phyloP scores from a whole-genome alignment of 768 basidiomycete species.

The Lentinula guzmanii region DNA sequence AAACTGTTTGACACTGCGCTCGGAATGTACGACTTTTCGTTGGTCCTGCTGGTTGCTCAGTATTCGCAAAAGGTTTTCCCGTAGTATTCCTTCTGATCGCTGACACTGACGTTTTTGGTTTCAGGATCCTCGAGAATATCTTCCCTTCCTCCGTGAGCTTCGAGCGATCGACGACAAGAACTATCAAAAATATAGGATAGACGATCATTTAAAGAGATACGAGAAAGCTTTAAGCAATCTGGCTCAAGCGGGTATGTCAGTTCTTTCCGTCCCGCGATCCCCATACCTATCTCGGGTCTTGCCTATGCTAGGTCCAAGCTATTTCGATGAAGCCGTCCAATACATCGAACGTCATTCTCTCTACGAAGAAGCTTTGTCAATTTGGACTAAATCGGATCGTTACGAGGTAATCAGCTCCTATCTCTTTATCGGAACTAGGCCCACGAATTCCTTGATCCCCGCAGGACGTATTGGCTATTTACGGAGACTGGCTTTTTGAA shows the following conservation, averaged over 20 bases:
- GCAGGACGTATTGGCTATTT: constrained; percentile 67
- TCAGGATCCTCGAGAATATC: constrained; percentile 95
- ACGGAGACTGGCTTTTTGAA: constrained; percentile 87
- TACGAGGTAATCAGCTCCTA: constrained; percentile 42
- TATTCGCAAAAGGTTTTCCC: constrained; percentile 84
- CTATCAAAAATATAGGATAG: constrained; percentile 88
- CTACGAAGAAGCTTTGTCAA: constrained; percentile 63
- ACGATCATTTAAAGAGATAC: constrained; percentile 81
- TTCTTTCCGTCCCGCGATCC: neutral
- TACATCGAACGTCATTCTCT: constrained; percentile 79
- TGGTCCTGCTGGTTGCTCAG: constrained; percentile 94
- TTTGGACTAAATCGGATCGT: constrained; percentile 65
- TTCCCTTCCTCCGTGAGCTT: constrained; percentile 92
- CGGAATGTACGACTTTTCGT: constrained; percentile 97
- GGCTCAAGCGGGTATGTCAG: constrained; percentile 54
- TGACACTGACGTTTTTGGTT: constrained; percentile 3
- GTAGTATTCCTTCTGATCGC: neutral
- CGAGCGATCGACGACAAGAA: constrained; percentile 62
- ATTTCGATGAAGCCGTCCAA: constrained; percentile 72
- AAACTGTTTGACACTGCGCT: constrained; percentile 89
- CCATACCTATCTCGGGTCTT: neutral
- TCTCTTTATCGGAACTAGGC: neutral
- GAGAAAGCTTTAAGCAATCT: constrained; percentile 73
- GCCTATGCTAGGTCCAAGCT: constrained; percentile 44
- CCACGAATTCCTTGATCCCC: constrained; percentile 9